These are phyloP conservation scores for Trametes cinnabarina DNA, from an alignment of 768 basidiomycete genomes.

Conservation along the genomic window DNA sequence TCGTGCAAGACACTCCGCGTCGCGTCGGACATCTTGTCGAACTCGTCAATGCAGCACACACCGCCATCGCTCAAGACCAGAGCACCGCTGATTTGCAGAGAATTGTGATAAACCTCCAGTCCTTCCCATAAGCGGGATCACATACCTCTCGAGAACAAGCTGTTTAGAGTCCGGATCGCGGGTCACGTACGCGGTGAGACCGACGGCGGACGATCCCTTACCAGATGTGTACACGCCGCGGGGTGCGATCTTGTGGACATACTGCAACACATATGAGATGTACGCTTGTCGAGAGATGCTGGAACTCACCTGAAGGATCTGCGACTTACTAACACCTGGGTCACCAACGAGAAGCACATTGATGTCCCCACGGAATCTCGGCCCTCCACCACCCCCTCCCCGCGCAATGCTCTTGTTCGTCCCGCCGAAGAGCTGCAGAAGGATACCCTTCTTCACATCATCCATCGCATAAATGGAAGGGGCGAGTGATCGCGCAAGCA, in stretches of 20 bases:
- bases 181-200: conserved; percentile 97
- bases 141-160: conserved; percentile 89
- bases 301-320: conserved; percentile 70
- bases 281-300: background rate
- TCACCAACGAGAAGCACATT: conserved; percentile 97
- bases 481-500: conserved; percentile 81
- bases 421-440: conserved; percentile 94
- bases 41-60: conserved; percentile 98
- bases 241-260: conserved; percentile 98
- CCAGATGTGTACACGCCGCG: conserved; percentile 97
- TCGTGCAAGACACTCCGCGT: conserved; percentile 98
- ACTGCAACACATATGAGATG: conserved; percentile 46
- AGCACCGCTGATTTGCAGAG: conserved; percentile 87
- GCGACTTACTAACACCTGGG: conserved; percentile 95
- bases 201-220: conserved; percentile 97
- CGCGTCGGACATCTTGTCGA: conserved; percentile 98
- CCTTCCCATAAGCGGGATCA: background rate
- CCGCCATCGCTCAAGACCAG: conserved; percentile 94
- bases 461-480: conserved; percentile 99
- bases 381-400: conserved; percentile 94
- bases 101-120: background rate
- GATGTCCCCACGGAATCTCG: conserved; percentile 96
- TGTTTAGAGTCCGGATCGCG: conserved; percentile 98
- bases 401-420: conserved; percentile 93
- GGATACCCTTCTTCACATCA: conserved; percentile 97